Evolutionary conservation across 371 early-diverging fungal genomes (phyloP).

Genomic region (Apophysomyces variabilis): DNA sequence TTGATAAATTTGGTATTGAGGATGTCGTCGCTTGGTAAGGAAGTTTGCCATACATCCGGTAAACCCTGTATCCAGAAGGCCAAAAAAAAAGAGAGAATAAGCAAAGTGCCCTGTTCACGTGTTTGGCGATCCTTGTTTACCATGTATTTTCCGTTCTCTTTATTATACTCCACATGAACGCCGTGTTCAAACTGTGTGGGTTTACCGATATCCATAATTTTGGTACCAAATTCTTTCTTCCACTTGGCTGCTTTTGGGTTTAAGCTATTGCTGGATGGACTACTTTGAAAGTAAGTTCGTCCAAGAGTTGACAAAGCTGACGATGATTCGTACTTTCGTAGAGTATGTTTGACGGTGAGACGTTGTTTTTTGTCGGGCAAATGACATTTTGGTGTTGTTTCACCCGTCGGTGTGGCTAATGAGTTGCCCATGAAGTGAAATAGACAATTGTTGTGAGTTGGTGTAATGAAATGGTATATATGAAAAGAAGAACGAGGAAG

Average conservation of each 20-base stretch:
- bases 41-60: conserved; percentile 61
- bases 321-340: conserved; percentile 4
- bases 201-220: conserved; percentile 54
- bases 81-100: background rate
- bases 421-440: conserved; percentile 1
- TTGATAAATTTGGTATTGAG: conserved; percentile 56
- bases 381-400: conserved; percentile 18
- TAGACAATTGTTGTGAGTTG: too few species aligned
- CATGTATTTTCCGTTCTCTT: conserved; percentile 56
- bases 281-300: conserved; percentile 23
- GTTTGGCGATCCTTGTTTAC: conserved; percentile 21
- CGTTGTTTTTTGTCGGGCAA: conserved; percentile 18
- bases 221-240: conserved; percentile 34
- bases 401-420: background rate
- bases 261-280: conserved; percentile 20
- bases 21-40: conserved; percentile 57
- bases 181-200: conserved; percentile 63
- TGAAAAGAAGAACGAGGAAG: background rate
- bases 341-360: conserved; percentile 21
- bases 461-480: background rate
- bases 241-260: conserved; percentile 24
- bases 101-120: background rate
- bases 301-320: conserved; percentile 20
- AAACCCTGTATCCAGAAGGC: conserved; percentile 33
- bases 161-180: conserved; percentile 61